These are phyloP conservation scores for Nicotiana obtusifolia DNA, from an alignment of 257 asterid species.

Conservation along the genomic window DNA sequence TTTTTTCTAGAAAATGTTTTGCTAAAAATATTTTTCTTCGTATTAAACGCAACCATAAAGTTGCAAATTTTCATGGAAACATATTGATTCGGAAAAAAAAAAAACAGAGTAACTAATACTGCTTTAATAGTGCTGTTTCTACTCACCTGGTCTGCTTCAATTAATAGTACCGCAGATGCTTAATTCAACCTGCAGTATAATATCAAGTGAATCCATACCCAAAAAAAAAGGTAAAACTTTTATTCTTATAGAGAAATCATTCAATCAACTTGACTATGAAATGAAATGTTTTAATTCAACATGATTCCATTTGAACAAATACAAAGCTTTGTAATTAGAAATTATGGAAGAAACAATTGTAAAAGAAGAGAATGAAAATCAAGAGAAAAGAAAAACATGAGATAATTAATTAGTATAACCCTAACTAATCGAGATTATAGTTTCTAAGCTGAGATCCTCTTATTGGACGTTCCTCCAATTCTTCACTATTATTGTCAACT, in stretches of 20 bases:
- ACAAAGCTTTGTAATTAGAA: background rate
- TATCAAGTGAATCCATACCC: background rate
- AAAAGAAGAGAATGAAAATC: background rate
- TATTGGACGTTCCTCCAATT: constrained; percentile 12
- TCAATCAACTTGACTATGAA: background rate
- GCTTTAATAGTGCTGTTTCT: background rate
- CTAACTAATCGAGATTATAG: background rate
- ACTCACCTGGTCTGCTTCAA: background rate
- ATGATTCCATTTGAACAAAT: background rate
- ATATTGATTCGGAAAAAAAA: background rate
- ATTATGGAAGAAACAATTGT: background rate
- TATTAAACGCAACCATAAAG: background rate
- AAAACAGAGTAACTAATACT: background rate
- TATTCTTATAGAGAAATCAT: background rate
- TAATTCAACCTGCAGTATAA: background rate
- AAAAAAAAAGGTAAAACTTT: background rate
- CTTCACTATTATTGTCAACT: constrained; percentile 12
- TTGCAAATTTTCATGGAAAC: background rate
- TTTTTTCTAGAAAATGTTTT: too few species aligned
- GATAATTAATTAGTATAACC: background rate
- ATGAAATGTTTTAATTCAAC: background rate
- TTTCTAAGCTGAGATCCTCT: background rate
- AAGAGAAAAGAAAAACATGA: background rate
- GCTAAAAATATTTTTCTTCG: too few species aligned
- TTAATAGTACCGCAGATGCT: background rate